Conservation (phyloP, 192 early-diverging fungal genomes). For the Umbelopsis isabellina region DNA sequence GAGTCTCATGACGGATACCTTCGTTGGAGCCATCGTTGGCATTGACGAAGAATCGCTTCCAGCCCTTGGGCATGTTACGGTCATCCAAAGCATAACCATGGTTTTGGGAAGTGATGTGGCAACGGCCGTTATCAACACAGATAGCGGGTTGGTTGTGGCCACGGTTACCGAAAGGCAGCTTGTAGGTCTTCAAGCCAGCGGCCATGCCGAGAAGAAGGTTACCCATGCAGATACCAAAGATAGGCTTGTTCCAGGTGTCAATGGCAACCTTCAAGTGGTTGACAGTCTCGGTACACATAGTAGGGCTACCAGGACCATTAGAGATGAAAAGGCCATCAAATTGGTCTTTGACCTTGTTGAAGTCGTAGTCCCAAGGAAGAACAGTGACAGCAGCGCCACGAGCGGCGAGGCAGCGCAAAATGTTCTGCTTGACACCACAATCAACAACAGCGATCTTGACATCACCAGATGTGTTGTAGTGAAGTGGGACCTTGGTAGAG, state of each 20-base stretch:
- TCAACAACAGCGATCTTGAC: constrained; percentile 84
- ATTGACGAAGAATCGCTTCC: constrained; percentile 89
- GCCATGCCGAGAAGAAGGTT: constrained; percentile 91
- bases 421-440: constrained; percentile 95
- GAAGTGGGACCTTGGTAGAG: constrained; percentile 68
- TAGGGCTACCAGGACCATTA: constrained; percentile 91
- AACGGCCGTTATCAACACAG: constrained; percentile 73
- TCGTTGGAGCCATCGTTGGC: constrained; percentile 97
- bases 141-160: constrained; percentile 95
- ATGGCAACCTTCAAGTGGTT: constrained; percentile 68
- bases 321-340: constrained; percentile 93
- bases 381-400: constrained; percentile 86
- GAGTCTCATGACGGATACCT: constrained; percentile 76
- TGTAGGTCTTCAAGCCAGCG: constrained; percentile 84
- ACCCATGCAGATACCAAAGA: constrained; percentile 99
- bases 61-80: constrained; percentile 66
- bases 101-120: constrained; percentile 95
- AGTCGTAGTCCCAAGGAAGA: constrained; percentile 86
- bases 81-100: constrained; percentile 89
- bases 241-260: constrained; percentile 71
- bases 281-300: constrained; percentile 67
- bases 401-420: constrained; percentile 78
- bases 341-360: constrained; percentile 57
- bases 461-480: constrained; percentile 78
- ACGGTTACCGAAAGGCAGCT: constrained; percentile 93